Base-by-base conservation (phyloP, 2,329 filamentous ascomycete genomes). In the Verruconis gallopava region DNA sequence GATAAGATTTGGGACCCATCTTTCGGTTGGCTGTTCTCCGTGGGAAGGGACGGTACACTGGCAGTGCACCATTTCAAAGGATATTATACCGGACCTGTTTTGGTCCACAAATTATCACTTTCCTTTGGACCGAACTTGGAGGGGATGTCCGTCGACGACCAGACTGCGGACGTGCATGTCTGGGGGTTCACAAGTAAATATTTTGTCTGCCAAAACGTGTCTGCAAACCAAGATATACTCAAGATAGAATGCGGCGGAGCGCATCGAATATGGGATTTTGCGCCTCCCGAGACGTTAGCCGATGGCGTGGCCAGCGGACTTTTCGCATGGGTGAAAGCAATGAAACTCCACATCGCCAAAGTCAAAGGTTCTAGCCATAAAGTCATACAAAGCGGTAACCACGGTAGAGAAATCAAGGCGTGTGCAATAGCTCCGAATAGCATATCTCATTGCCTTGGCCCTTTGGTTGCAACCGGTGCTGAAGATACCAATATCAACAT, bases 361-460 rank as follows among this genome's bases (percentile, higher is more conserved):
- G 17, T 32, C 21, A 46, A 43, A 3, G 46, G 51, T 13, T 46
- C 65, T 22, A 65, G 55, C 49, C 73, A 62, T 55, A 51, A 56
- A 6, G 56, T 69, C 0, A 48, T 93, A 11, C 77, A 79, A 48
- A 50, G 61, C 0, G 89, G 91, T 4, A 76, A 76, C 1, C 91
- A 98, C 58, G 91, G 91, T 0, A 70, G 91, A 42, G 91, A 98
- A 60, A 82, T 96, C 50, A 84, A 83, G 56, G 62, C 73, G 2
- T 59, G 74, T 46, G 70, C 75, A 15, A 53, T 72, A 2, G 68
- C 67, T 0, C 53, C 51, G 2, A 14, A 13, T 30, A 44, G 3
- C 43, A 35, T 2, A 25, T 37, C 6, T 21, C 40, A 17, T 22
- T 15, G 35, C 20, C 37, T 15, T 19, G 20, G 47, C 43, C 5